Evolutionary conservation across 1,284 basidiomycete genomes (phyloP).

Genomic region (Lentinula novae-zelandiae): DNA sequence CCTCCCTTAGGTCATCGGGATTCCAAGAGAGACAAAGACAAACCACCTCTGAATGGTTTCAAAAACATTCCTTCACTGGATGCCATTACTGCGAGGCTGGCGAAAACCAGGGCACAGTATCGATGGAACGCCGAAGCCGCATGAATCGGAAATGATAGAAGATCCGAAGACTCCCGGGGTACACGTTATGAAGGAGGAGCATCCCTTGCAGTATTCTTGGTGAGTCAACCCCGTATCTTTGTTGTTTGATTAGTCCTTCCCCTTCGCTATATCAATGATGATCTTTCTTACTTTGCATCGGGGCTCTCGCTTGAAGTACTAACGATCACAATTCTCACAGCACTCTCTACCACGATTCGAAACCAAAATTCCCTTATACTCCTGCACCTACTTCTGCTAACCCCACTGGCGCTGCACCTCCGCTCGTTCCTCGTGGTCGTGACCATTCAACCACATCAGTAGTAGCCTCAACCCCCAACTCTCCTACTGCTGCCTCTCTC

Average conservation of each 20-base stretch:
- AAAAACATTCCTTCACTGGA: constrained; percentile 83
- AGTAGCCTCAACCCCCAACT: constrained; percentile 18
- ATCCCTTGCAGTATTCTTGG: constrained; percentile 80
- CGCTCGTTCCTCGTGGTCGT: constrained; percentile 15
- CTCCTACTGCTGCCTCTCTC: constrained; percentile 25
- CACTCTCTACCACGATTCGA: constrained; percentile 89
- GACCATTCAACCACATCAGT: constrained; percentile 28
- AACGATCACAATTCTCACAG: constrained; percentile 30
- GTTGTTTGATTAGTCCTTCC: background rate
- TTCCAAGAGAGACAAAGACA: constrained; percentile 11
- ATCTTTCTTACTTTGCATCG: background rate
- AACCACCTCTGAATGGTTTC: constrained; percentile 59
- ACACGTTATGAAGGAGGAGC: constrained; percentile 70
- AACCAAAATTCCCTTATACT: constrained; percentile 64
- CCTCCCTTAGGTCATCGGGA: background rate
- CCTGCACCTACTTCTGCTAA: constrained; percentile 31
- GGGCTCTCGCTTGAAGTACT: background rate
- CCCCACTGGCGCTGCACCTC: constrained; percentile 17
- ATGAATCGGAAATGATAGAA: constrained; percentile 70
- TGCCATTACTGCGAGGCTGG: constrained; percentile 73
- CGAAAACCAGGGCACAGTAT: constrained; percentile 63
- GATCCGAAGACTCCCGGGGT: constrained; percentile 78
- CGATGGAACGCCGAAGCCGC: constrained; percentile 68
- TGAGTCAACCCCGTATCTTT: constrained; percentile 23
- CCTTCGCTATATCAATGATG: background rate